Base-by-base conservation (phyloP, 352 stramenopile genomes). In the Albugo laibachii region DNA sequence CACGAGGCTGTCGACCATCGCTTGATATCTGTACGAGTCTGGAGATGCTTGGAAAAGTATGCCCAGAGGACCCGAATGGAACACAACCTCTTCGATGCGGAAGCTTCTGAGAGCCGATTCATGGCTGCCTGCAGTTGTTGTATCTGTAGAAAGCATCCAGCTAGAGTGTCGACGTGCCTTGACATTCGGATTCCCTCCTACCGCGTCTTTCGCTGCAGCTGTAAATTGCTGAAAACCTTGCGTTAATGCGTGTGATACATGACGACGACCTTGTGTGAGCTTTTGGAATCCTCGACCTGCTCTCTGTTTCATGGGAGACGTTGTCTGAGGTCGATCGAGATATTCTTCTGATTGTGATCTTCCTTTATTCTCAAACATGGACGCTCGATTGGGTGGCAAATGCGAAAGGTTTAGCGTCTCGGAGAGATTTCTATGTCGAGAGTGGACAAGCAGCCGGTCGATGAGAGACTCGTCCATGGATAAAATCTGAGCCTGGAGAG, bases 1-100 rank as follows among this genome's bases (percentile, higher is more conserved):
- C 19, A 89, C 71, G 16, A 92, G 64, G 27, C 69, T 88, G 48
- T 92, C 79, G 5, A 92, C 77, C 0, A 84, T 61, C 3, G 74
- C 72, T 44, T 78, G 62, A 37, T 71, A 89, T 47, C 65, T 73
- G 45, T 76, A 83, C 34, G 67, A 77, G 1, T 50, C 62, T 36
- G 60, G 61, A 12, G 76, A 73, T 41, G 76, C 80, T 40, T 88
- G 73, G 36, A 92, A 80, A 20, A 87, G 43, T 36, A 92, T 85
- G 1, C 79, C 79, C 15, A 89, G 69, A 11, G 76, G 69, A 1
- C 74, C 79, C 18, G 45, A 27, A 37, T 86, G 61, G 40, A 92
- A 72, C 2, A 79, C 58, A 2, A 92, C 74, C 24, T 31, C 24
- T 31, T 31, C 24, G 3, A 8, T 44, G 3, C 24, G 24, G 8